Evolutionary conservation across 1,139 yeast genomes (phyloP).

Genomic region (Debaryomyces coudertii): DNA sequence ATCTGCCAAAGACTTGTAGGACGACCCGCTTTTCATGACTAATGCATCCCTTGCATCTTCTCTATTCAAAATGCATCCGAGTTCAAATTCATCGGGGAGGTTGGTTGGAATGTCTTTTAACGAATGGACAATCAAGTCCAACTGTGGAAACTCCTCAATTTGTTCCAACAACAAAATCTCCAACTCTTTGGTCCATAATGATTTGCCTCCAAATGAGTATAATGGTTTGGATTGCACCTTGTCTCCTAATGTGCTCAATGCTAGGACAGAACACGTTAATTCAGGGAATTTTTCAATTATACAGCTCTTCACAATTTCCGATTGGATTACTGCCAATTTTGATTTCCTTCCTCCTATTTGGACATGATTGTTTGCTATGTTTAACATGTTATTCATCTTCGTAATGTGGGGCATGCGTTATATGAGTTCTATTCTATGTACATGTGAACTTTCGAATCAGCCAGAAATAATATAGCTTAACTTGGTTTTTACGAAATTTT

Average conservation of each 20-base stretch:
- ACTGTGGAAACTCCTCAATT: conserved; percentile 64
- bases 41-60: conserved; percentile 93
- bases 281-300: conserved; percentile 66
- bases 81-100: conserved; percentile 84
- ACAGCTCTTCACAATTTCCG: conserved; percentile 67
- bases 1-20: conserved; percentile 65
- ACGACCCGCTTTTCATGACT: conserved; percentile 71
- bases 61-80: conserved; percentile 85
- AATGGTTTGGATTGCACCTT: conserved; percentile 82
- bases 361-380: conserved; percentile 26
- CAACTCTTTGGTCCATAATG: conserved; percentile 94
- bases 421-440: not conserved
- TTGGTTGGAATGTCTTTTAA: conserved; percentile 94
- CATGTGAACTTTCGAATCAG: not conserved
- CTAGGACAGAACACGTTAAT: conserved; percentile 65
- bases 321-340: conserved; percentile 81
- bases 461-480: not conserved
- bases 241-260: conserved; percentile 88
- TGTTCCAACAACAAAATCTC: conserved; percentile 72
- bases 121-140: conserved; percentile 92
- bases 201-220: conserved; percentile 93
- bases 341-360: conserved; percentile 91
- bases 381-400: conserved; percentile 7
- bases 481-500: not conserved
- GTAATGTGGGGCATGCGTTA: conserved; percentile 12